Evolutionary conservation across 371 early-diverging fungal genomes (phyloP), one percentile per base, ranked within the genome.

Genomic region (Rhizopus delemar): DNA sequence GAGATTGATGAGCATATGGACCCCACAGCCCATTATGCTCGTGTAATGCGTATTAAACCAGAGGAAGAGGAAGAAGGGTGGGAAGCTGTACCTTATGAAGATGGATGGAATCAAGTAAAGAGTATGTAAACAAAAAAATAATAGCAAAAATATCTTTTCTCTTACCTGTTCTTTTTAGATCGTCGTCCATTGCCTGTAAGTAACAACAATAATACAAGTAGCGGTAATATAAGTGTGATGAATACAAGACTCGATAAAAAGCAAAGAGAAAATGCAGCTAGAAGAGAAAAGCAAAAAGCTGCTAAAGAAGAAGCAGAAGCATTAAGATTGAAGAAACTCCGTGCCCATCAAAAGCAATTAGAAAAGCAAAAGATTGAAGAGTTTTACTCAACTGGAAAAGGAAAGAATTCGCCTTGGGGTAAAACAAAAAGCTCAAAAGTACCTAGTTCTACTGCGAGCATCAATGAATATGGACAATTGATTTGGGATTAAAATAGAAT

Each of bases 251-350:
- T 80, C 45, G 80, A 79, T 52, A 85, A 80, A 53, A 82, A 78
- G 46, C 86, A 85, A 51, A 73, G 82, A 15, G 80, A 83, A 65
- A 82, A 80, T 53, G 60, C 62, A 52, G 63, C 73, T 3, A 66
- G 71, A 57, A 34, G 54, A n/a, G 74, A 73, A 16, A 80, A 73
- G 45, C 59, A 66, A 46, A 82, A 82, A 41, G 77, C 74, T 41
- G 74, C 66, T 7, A 80, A 79, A 22, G 73, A 65, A 0, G 52
- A 63, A 6, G 68, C 62, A 0, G 75, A 79, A 5, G 75, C 70
- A 7, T 41, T 77, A 15, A 83, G 84, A 57, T 78, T 63, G 1
- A 73, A 77, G 43, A 68, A 85, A 46, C 64, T 84, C 31, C 70
- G 76, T 28, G 66, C 74, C 45, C 86, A 86, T 62, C 74, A 78